These are phyloP conservation scores for Aspergillus hiratsukae DNA, from an alignment of 2,329 filamentous ascomycete species.

Conservation along the genomic window DNA sequence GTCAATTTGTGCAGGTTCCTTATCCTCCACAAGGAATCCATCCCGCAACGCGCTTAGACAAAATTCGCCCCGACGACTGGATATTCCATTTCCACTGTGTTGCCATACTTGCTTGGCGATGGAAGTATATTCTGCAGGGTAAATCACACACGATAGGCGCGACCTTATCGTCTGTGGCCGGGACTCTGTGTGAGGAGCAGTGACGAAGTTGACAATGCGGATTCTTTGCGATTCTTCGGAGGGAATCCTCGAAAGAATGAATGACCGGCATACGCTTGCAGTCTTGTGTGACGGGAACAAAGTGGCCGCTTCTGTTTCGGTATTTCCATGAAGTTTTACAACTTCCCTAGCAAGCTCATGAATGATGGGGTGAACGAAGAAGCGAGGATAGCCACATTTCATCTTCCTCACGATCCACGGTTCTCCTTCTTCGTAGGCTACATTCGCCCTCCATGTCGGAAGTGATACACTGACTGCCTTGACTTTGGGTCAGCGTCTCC, in stretches of 20 bases:
- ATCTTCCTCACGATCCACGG: conserved; percentile 79
- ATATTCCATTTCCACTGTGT: conserved; percentile 88
- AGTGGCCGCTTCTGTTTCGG: conserved; percentile 63
- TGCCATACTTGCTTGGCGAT: conserved; percentile 96
- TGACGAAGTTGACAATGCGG: conserved; percentile 50
- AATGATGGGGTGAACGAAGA: conserved; percentile 87
- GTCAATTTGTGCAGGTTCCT: conserved; percentile 24
- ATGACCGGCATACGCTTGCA: conserved; percentile 69
- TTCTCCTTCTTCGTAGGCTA: conserved; percentile 91
- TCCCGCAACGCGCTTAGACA: conserved; percentile 71
- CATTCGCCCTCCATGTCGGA: conserved; percentile 85
- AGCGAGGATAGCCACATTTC: conserved; percentile 88
- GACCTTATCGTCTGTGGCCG: conserved; percentile 52
- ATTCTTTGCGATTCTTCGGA: conserved; percentile 44
- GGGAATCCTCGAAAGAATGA: conserved; percentile 53
- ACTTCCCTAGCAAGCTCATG: conserved; percentile 67
- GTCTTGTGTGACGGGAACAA: conserved; percentile 71
- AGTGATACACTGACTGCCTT: conserved; percentile 95
- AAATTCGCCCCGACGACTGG: conserved; percentile 86
- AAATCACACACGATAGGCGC: conserved; percentile 66
- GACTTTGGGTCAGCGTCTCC: conserved; percentile 6
- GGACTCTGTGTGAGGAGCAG: conserved; percentile 61
- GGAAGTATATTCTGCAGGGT: conserved; percentile 61
- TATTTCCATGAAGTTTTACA: conserved; percentile 51
- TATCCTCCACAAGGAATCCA: conserved; percentile 56